Conservation (phyloP, 768 basidiomycete species). For the Strobilomyces confusus region DNA sequence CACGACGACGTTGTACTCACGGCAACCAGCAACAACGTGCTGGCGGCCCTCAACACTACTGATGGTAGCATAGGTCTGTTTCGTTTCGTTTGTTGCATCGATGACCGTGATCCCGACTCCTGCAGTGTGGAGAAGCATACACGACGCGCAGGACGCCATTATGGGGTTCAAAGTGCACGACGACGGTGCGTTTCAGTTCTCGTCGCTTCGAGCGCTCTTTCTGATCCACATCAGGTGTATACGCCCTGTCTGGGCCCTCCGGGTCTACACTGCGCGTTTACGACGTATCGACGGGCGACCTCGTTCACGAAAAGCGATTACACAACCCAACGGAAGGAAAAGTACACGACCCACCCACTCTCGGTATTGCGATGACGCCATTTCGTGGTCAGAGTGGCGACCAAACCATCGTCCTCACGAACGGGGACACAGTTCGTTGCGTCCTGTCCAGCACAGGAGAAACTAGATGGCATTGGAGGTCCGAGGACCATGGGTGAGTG, state of each 20-base stretch:
- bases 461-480: conserved; percentile 67
- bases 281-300: conserved; percentile 56
- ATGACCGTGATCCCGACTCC: background rate
- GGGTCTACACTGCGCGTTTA: conserved; percentile 68
- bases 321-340: conserved; percentile 43
- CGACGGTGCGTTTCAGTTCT: conserved; percentile 44
- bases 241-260: conserved; percentile 71
- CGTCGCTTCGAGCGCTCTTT: background rate
- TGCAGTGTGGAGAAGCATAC: conserved; percentile 77
- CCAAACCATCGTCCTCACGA: conserved; percentile 45
- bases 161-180: conserved; percentile 55
- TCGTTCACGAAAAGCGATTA: conserved; percentile 62
- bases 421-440: conserved; percentile 54
- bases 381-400: conserved; percentile 31
- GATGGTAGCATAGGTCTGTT: conserved; percentile 66
- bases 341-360: conserved; percentile 46
- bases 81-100: conserved; percentile 5
- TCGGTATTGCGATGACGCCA: conserved; percentile 51
- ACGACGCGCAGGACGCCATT: conserved; percentile 66
- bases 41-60: conserved; percentile 65
- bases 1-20: conserved; percentile 57
- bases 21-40: conserved; percentile 69
- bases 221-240: conserved; percentile 51
- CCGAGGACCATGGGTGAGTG: conserved; percentile 62
- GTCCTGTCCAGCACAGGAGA: conserved; percentile 51